phyloP scores from a whole-genome alignment of 1,284 basidiomycete species.

The Moniliella sp. region DNA sequence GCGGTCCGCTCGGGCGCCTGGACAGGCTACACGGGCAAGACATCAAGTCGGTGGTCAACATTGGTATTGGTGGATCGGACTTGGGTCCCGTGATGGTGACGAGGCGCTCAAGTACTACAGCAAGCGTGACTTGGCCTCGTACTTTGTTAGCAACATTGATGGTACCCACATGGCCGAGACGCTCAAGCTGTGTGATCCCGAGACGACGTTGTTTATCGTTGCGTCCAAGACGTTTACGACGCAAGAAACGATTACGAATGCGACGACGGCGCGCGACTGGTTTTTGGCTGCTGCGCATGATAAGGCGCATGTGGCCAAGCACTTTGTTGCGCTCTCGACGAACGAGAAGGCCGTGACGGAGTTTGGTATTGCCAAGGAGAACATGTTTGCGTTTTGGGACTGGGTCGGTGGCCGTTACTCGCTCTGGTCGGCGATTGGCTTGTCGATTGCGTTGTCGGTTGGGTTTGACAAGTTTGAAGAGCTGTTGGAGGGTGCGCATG shows the following conservation, averaged over 20 bases:
- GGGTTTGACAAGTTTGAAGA: constrained; percentile 84
- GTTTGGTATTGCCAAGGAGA: constrained; percentile 76
- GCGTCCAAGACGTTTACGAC: constrained; percentile 97
- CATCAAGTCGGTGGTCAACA: constrained; percentile 88
- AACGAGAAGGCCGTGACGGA: constrained; percentile 78
- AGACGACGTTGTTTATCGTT: constrained; percentile 87
- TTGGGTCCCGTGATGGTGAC: constrained; percentile 92
- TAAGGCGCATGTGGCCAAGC: constrained; percentile 82
- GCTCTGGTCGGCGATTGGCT: constrained; percentile 89
- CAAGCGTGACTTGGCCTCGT: constrained; percentile 62
- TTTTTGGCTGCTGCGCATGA: constrained; percentile 54
- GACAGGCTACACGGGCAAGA: constrained; percentile 92
- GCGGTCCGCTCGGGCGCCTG: constrained; percentile 62
- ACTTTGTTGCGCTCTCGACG: constrained; percentile 92
- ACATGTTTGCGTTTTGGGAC: constrained; percentile 99
- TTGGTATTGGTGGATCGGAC: constrained; percentile 93
- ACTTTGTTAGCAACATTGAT: constrained; percentile 95
- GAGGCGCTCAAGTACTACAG: constrained; percentile 85
- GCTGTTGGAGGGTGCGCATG: constrained; percentile 74
- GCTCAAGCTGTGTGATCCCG: constrained; percentile 58
- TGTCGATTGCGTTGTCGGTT: constrained; percentile 75
- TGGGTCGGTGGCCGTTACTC: constrained; percentile 98
- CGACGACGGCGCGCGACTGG: constrained; percentile 77
- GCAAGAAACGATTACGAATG: constrained; percentile 97
- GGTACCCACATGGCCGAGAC: constrained; percentile 89